These are phyloP conservation scores for Globisporangium spinosum DNA, from an alignment of 352 stramenopile species.

Conservation along the genomic window DNA sequence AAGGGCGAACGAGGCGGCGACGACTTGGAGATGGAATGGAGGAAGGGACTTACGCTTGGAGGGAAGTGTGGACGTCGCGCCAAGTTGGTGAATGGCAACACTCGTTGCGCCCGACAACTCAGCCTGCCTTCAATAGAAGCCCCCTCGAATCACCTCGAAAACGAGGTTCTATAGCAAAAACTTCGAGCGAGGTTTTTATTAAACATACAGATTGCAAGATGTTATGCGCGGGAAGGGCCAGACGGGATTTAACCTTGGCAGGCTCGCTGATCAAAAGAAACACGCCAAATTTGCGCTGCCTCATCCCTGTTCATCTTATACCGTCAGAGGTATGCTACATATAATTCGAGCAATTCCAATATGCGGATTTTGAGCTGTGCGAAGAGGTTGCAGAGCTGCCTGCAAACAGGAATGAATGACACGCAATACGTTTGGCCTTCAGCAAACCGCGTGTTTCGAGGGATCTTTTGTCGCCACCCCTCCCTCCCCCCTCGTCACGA, in stretches of 20 bases:
- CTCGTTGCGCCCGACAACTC: constrained; percentile 3
- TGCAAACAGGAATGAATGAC: neutral
- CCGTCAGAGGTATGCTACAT: neutral
- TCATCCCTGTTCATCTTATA: constrained; percentile 1
- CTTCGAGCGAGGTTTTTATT: too few species aligned
- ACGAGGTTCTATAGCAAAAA: neutral
- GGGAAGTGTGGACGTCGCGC: constrained; percentile 1
- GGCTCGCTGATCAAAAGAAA: constrained; percentile 7
- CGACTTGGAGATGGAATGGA: neutral
- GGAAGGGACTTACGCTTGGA: constrained; percentile 3
- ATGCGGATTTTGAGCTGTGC: neutral
- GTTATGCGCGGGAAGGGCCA: neutral
- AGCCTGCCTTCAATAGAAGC: neutral
- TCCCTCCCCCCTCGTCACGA: neutral
- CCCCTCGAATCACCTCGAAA: constrained; percentile 1
- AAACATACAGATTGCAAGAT: neutral
- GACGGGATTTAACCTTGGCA: neutral
- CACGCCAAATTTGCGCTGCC: constrained; percentile 1
- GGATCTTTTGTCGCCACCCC: constrained; percentile 5
- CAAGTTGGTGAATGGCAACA: constrained; percentile 16
- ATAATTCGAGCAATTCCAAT: too few species aligned
- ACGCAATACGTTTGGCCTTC: neutral
- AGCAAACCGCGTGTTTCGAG: constrained; percentile 8
- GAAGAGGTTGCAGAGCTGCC: neutral
- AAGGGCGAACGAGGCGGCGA: neutral